Evolutionary conservation across 805 yeast genomes (phyloP).

Genomic region (Saccharomycopsis babjevae): DNA sequence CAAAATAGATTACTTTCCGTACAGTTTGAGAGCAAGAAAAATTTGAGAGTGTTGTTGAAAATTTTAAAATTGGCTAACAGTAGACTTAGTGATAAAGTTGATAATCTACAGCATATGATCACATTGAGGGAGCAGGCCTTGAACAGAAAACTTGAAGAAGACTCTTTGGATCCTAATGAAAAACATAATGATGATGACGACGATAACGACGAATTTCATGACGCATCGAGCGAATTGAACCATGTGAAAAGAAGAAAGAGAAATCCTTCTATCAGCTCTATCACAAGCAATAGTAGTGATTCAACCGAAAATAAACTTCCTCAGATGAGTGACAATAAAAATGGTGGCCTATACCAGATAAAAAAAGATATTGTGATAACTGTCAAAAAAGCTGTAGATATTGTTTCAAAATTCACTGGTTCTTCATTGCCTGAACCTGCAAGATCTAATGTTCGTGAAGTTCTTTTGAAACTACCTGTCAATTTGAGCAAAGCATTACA

Average conservation of each 20-base stretch:
- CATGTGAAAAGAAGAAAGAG: slow-evolving; percentile 23
- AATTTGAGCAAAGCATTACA: slow-evolving; percentile 45
- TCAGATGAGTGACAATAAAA: not conserved
- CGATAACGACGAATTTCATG: slow-evolving; percentile 25
- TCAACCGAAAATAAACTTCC: slow-evolving; percentile 14
- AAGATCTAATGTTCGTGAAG: slow-evolving; percentile 69
- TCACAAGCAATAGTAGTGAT: slow-evolving; percentile 8
- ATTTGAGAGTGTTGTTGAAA: slow-evolving; percentile 70
- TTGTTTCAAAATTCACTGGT: slow-evolving; percentile 79
- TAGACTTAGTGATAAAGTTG: slow-evolving; percentile 59
- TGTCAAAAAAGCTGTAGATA: slow-evolving; percentile 75
- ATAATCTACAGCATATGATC: slow-evolving; percentile 47
- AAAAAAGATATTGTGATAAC: slow-evolving; percentile 81
- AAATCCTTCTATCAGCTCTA: not conserved
- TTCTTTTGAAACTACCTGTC: slow-evolving; percentile 63
- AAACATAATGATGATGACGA: slow-evolving; percentile 16
- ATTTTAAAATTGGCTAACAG: slow-evolving; percentile 72
- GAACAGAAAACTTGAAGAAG: slow-evolving; percentile 18
- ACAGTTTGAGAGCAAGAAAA: slow-evolving; percentile 62
- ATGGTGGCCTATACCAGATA: slow-evolving; percentile 31
- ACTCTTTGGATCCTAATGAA: slow-evolving; percentile 14
- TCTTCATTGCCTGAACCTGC: slow-evolving; percentile 68
- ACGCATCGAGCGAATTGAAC: slow-evolving; percentile 19
- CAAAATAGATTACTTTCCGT: slow-evolving; percentile 24
- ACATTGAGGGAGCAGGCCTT: slow-evolving; percentile 33